phyloP scores from a whole-genome alignment of 2,329 filamentous ascomycete species.

The Celoporthe dispersa region DNA sequence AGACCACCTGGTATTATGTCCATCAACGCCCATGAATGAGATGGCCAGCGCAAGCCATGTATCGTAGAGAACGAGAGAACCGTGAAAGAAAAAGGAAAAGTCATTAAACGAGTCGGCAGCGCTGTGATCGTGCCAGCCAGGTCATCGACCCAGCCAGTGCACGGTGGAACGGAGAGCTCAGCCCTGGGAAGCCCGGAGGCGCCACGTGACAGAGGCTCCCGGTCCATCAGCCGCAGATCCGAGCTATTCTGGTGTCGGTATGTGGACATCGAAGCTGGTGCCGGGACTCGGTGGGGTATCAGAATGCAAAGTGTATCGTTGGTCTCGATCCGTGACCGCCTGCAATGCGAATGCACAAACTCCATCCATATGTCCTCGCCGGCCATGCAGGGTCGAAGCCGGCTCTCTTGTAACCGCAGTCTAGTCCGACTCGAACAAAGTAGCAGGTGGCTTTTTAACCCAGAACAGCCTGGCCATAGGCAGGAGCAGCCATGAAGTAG shows the following conservation, averaged over 20 bases:
- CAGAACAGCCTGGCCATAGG: slow-evolving; percentile 60
- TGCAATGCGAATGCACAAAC: slow-evolving; percentile 28
- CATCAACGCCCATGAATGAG: slow-evolving; percentile 28
- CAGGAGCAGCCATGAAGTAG: slow-evolving; percentile 51
- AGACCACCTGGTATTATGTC: slow-evolving; percentile 29
- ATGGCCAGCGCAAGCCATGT: slow-evolving; percentile 27
- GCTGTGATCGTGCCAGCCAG: neutral
- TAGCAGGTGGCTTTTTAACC: slow-evolving; percentile 40
- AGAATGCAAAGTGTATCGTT: slow-evolving; percentile 31
- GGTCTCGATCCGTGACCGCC: slow-evolving; percentile 29
- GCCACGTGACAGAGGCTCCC: neutral
- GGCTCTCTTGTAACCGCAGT: neutral
- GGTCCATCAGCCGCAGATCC: neutral
- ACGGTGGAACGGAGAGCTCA: slow-evolving; percentile 1
- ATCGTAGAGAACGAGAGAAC: slow-evolving; percentile 33
- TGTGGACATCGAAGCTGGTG: slow-evolving; percentile 14
- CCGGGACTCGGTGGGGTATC: slow-evolving; percentile 30
- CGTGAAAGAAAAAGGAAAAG: slow-evolving; percentile 32
- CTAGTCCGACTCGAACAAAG: slow-evolving; percentile 3
- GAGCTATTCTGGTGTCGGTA: neutral
- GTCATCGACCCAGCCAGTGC: neutral
- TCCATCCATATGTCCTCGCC: slow-evolving; percentile 23
- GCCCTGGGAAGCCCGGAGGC: neutral
- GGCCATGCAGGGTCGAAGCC: slow-evolving; percentile 1
- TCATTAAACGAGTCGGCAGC: slow-evolving; percentile 25